Evolutionary conservation across 371 early-diverging fungal species (phyloP).

Genomic region (Mucor circinelloides): DNA sequence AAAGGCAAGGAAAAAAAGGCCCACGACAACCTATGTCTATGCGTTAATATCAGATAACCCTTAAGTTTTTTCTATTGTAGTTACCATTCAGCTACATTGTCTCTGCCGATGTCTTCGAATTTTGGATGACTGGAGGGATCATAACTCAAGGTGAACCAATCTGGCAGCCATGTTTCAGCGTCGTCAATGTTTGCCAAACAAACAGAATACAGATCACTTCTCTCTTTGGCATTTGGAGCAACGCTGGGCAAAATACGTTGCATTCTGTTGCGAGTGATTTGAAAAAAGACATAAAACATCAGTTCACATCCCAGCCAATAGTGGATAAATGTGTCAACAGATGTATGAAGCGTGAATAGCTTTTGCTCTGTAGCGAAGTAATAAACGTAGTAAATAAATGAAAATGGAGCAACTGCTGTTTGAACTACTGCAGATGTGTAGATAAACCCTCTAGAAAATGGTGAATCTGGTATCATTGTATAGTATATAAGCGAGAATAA

Average conservation of each 20-base stretch:
- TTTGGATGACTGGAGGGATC: conserved; percentile 36
- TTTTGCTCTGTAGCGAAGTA: conserved; percentile 44
- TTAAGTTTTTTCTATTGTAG: neutral
- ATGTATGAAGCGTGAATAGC: conserved; percentile 35
- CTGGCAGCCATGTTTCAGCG: conserved; percentile 49
- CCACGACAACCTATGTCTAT: conserved; percentile 53
- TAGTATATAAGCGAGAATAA: neutral
- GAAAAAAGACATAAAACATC: conserved; percentile 55
- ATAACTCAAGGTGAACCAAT: conserved; percentile 48
- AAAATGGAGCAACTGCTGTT: conserved; percentile 51
- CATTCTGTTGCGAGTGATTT: conserved; percentile 50
- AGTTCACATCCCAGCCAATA: conserved; percentile 58
- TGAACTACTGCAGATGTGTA: conserved; percentile 39
- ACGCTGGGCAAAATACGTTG: conserved; percentile 38
- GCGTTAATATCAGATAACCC: neutral
- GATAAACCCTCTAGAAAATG: conserved; percentile 31
- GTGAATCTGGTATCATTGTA: conserved; percentile 40
- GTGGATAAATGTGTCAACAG: conserved; percentile 41
- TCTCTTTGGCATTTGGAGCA: conserved; percentile 35
- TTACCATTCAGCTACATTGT: conserved; percentile 62
- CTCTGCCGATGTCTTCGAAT: conserved; percentile 47
- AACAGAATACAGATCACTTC: conserved; percentile 43
- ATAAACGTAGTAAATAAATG: conserved; percentile 53
- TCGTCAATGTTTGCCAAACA: conserved; percentile 50
- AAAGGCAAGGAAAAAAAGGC: conserved; percentile 52